Percentiles rank a stretch among this genome's conserved stretches.
phyloP scores from a whole-genome alignment of 495 filamentous ascomycete genomes.

The Neurospora sp. region DNA sequence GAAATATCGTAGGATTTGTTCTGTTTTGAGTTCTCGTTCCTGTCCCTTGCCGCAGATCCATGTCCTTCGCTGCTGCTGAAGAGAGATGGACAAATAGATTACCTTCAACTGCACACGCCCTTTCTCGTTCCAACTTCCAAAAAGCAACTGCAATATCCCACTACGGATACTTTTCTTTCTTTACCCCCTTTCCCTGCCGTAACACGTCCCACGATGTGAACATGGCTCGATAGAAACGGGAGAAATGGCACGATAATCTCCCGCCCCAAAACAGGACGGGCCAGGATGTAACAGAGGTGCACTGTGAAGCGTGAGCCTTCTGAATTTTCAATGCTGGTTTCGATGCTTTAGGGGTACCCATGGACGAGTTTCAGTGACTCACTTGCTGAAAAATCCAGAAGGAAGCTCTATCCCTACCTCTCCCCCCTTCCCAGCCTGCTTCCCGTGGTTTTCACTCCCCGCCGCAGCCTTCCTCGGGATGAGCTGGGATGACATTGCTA shows the following conservation, averaged over 20 bases:
- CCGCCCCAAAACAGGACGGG: background rate
- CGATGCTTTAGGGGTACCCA: background rate
- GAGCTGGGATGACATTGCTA: background rate
- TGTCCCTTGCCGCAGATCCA: background rate
- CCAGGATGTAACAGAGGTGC: background rate
- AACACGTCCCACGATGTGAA: background rate
- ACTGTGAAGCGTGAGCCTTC: background rate
- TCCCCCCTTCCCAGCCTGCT: background rate
- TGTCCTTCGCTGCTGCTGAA: background rate
- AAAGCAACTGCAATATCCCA: background rate
- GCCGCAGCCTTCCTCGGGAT: background rate
- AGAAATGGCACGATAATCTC: background rate
- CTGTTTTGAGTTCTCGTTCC: background rate
- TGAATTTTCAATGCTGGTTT: background rate
- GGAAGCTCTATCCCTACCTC: background rate
- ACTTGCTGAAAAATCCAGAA: background rate
- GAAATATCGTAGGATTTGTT: background rate
- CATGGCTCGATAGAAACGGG: background rate
- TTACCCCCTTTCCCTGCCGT: background rate
- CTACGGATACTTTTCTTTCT: background rate
- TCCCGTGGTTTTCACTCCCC: background rate
- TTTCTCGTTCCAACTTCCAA: background rate
- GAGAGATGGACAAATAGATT: background rate
- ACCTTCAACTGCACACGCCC: background rate
- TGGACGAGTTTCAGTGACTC: background rate